These are phyloP conservation scores for Candida tetrigidarum DNA, from an alignment of 1,139 yeast species.

Conservation along the genomic window DNA sequence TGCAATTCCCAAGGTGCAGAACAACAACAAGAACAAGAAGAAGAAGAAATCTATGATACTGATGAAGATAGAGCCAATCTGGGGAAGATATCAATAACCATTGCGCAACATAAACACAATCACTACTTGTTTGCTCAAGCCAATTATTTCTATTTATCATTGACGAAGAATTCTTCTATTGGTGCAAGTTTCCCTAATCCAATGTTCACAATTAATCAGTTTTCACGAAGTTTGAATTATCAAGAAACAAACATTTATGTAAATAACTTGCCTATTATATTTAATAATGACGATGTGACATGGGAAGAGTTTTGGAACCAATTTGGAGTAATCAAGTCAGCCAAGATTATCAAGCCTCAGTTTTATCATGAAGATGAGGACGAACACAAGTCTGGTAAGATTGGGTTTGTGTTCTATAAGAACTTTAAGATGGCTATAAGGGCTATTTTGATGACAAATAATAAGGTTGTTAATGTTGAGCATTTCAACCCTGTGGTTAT, in stretches of 20 bases:
- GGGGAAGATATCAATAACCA: conserved; percentile 29
- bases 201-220: conserved; percentile 16
- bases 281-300: conserved; percentile 41
- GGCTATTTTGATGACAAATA: conserved; percentile 45
- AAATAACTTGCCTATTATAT: conserved; percentile 50
- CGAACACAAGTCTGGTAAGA: conserved; percentile 42
- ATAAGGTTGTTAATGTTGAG: conserved; percentile 24
- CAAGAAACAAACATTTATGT: conserved; percentile 67
- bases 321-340: conserved; percentile 48
- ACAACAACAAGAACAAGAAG: neutral
- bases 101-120: conserved; percentile 47
- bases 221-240: conserved; percentile 33
- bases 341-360: conserved; percentile 49
- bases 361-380: conserved; percentile 29
- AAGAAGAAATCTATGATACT: neutral
- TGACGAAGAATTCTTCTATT: conserved; percentile 10
- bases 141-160: conserved; percentile 15
- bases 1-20: conserved; percentile 7
- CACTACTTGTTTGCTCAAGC: conserved; percentile 26
- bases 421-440: conserved; percentile 42
- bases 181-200: conserved; percentile 20
- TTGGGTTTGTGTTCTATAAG: conserved; percentile 48
- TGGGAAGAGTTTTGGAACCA: conserved; percentile 48
- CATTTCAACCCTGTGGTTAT: conserved; percentile 29
- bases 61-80: neutral